phyloP scores from a whole-genome alignment of 202 grass and related monocot species.

The Schoenoplectus tabernaemontani region DNA sequence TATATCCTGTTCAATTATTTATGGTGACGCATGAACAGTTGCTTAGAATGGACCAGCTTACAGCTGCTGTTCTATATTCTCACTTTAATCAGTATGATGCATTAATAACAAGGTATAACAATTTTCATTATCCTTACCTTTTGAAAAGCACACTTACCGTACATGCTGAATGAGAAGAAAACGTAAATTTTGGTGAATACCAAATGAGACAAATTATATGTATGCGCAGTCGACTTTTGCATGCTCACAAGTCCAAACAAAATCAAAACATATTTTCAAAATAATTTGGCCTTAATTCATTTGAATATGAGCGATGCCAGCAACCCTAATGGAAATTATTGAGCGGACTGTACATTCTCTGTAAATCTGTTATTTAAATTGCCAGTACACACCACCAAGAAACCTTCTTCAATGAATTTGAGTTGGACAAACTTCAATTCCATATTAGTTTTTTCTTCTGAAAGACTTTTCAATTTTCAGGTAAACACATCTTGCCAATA shows the following conservation, averaged over 20 bases:
- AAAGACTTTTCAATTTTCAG: background rate
- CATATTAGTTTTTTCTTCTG: background rate
- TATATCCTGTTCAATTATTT: slow-evolving; percentile 8
- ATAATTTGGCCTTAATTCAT: background rate
- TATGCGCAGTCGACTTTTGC: background rate
- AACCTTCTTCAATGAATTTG: background rate
- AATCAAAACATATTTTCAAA: background rate
- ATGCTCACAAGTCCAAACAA: background rate
- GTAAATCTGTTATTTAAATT: background rate
- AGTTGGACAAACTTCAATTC: background rate
- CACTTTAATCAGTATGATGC: background rate
- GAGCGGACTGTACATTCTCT: background rate
- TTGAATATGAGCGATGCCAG: background rate
- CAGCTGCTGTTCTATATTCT: background rate
- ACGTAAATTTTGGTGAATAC: too few relatives aligned
- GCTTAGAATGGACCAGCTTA: background rate
- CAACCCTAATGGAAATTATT: background rate
- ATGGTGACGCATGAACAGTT: background rate
- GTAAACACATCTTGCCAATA: too few relatives aligned
- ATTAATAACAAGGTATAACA: background rate
- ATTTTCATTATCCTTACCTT: background rate
- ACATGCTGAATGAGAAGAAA: too few relatives aligned
- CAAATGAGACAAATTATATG: too few relatives aligned
- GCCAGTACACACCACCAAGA: background rate
- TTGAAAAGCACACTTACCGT: background rate